A percentile compares a stretch with the other conserved stretches of the same genome.
Evolutionary conservation across 139 green algal genomes (phyloP).

Genomic region (Chlamydomonas applanata): DNA sequence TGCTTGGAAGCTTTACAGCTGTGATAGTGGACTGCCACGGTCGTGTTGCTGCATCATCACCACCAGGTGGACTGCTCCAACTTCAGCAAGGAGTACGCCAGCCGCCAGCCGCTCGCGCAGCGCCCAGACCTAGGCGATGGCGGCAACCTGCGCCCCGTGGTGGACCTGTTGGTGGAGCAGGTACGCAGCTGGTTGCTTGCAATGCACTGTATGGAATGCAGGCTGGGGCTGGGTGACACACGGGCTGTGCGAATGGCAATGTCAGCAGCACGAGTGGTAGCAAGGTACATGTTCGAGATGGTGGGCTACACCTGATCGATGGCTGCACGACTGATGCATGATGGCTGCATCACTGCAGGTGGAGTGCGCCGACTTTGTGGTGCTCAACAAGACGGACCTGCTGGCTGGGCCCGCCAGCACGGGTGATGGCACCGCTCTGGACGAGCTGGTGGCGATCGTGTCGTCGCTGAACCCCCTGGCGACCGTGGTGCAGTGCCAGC

Average conservation of each 20-base stretch:
- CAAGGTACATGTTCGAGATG: too few relatives aligned
- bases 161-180: constrained; percentile 92
- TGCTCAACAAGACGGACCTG: constrained; percentile 88
- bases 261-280: too few relatives aligned
- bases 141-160: constrained; percentile 79
- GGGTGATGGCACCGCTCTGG: constrained; percentile 18
- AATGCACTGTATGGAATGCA: too few relatives aligned
- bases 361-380: constrained; percentile 81
- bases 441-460: constrained; percentile 68
- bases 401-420: constrained; percentile 28
- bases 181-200: too few relatives aligned
- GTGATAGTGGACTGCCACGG: too few relatives aligned
- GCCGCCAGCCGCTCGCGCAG: constrained; percentile 54
- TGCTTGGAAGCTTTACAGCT: too few relatives aligned
- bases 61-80: constrained; percentile 68
- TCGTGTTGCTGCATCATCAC: too few relatives aligned
- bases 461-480: constrained; percentile 83
- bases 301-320: neutral
- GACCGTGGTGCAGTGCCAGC: constrained; percentile 61
- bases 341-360: constrained; percentile 49
- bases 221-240: too few relatives aligned
- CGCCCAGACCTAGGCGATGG: constrained; percentile 88
- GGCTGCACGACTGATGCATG: neutral
- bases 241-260: too few relatives aligned
- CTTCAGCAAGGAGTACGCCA: constrained; percentile 74